Conservation (phyloP, 1,284 basidiomycete genomes). For the Puccinia triticina region DNA sequence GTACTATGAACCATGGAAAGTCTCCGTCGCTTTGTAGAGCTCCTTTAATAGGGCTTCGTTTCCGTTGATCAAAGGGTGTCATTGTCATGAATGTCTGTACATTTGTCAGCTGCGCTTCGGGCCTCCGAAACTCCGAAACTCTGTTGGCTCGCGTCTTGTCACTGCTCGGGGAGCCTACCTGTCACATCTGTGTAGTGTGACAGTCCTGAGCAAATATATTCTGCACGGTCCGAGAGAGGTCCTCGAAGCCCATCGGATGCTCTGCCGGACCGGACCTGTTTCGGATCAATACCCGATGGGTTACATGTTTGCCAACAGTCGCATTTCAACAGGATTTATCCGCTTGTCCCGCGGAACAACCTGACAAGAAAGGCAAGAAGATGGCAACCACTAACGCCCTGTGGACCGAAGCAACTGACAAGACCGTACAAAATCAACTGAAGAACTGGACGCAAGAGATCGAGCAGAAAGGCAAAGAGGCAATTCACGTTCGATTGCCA, state of each 20-base stretch:
- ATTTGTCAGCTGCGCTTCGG: no score
- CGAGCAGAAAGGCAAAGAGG: slow-evolving; percentile 31
- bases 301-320: background rate
- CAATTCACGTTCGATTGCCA: slow-evolving; percentile 29
- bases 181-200: no score
- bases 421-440: slow-evolving; percentile 29
- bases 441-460: slow-evolving; percentile 42
- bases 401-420: slow-evolving; percentile 42
- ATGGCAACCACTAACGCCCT: slow-evolving; percentile 27
- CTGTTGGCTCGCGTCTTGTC: no score
- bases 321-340: background rate
- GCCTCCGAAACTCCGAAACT: no score
- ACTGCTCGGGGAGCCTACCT: no score
- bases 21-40: background rate
- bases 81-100: no score
- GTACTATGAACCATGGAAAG: background rate
- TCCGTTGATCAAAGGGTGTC: background rate
- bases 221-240: no score
- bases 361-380: background rate
- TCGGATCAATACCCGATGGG: no score
- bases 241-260: background rate
- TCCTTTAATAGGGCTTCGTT: background rate
- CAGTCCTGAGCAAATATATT: no score
- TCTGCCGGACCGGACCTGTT: background rate
- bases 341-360: background rate